Base-by-base conservation (phyloP, 768 basidiomycete genomes). In the Neoboletus brunneissimus region DNA sequence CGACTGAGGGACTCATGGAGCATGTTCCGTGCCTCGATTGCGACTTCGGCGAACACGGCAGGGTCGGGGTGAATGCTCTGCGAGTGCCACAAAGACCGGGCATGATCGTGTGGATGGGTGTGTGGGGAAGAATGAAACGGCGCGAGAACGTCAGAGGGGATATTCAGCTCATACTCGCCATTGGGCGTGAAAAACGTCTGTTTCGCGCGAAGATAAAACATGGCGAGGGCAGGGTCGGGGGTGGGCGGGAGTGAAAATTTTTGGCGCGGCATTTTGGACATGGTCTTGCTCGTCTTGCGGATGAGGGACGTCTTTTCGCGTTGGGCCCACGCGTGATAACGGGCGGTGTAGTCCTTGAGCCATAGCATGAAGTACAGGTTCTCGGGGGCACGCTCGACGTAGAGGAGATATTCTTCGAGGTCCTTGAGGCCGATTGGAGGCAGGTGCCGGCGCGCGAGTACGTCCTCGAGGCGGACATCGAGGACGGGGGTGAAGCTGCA, bases 291-390 rank as follows among this genome's bases (percentile, higher is more conserved):
- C 76, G 81, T 79, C 75, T 55, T 77, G 75, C 27, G 68, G 32
- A 55, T 12, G 53, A 60, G 60, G 34, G 64, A 50, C 34, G 46
- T 40, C 42, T 69, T 67, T 55, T 69, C 69, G 59, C 68, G 69
- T 13, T 65, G 68, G 0, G 61, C 64, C 81, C 81, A 81, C 0
- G 65, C 67, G 2, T 72, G 67, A 63, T 81, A 80, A 29, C 77
- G 77, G 1, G 67, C 61, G 12, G 81, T 84, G 62, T 91, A 91
- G 61, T 91, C 89, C 58, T 82, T 82, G 31, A 91, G 76, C 89
- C 89, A 91, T 48, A 91, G 81, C n/a, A 81, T 79, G 66, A 91
- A 91, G 64, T 91, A 91, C 80, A 92, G 78, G 65, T 91, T 91
- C 69, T 91, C 89, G 23, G 87, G 83, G 46, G 79, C 79, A 53